These are phyloP conservation scores for Aristolochia contorta DNA, from an alignment of 164 flowering plant genomes.

Conservation along the genomic window DNA sequence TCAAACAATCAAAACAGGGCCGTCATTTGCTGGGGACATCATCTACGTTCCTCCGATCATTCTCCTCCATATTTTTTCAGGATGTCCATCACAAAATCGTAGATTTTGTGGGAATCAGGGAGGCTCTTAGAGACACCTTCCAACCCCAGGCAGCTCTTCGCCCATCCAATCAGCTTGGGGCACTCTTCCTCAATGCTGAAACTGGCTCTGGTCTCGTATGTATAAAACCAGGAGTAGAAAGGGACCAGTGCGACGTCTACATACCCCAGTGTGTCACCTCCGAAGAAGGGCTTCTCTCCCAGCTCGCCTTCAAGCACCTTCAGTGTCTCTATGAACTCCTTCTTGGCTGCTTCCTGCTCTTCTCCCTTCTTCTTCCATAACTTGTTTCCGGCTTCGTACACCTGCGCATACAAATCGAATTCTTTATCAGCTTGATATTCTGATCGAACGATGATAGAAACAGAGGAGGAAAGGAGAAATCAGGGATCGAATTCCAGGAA, in stretches of 20 bases:
- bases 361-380: slow-evolving; percentile 14
- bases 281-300: slow-evolving; percentile 13
- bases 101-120: slow-evolving; percentile 6
- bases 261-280: slow-evolving; percentile 12
- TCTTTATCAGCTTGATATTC: no score
- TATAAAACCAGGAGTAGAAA: slow-evolving; percentile 5
- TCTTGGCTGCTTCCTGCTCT: slow-evolving; percentile 7
- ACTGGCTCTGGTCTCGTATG: slow-evolving; percentile 5
- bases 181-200: slow-evolving; percentile 14
- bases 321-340: slow-evolving; percentile 8
- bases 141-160: slow-evolving; percentile 11
- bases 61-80: slow-evolving; percentile 5
- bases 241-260: slow-evolving; percentile 8
- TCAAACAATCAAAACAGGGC: no score
- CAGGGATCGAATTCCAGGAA: no score
- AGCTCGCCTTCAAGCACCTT: slow-evolving; percentile 13
- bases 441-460: background rate
- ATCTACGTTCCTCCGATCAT: background rate
- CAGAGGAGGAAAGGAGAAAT: background rate
- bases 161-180: slow-evolving; percentile 12
- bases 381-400: background rate
- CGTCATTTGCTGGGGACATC: no score
- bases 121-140: slow-evolving; percentile 13
- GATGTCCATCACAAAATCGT: slow-evolving; percentile 1
- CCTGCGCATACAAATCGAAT: no score